Evolutionary conservation across 1,284 basidiomycete genomes (phyloP).

Genomic region (Cystobasidiaceae sp.): DNA sequence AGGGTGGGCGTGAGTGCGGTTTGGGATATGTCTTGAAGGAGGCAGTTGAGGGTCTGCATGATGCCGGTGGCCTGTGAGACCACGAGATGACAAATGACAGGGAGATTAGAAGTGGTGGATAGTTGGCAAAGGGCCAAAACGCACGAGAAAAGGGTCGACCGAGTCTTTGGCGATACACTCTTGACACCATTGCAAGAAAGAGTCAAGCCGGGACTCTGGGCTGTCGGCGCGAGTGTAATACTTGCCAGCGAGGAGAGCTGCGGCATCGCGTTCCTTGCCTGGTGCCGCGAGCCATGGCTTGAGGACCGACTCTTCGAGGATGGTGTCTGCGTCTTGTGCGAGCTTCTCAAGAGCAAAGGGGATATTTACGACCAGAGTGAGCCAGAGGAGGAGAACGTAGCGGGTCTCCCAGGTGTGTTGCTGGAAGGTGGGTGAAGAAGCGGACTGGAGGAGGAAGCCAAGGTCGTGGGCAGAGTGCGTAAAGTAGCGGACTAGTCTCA

Average conservation of each 20-base stretch:
- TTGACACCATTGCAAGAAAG: conserved; percentile 7
- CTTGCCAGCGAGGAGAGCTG: conserved; percentile 6
- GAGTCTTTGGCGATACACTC: background rate
- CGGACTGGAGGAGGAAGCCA: conserved; percentile 63
- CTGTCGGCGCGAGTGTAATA: conserved; percentile 10
- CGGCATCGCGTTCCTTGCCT: conserved; percentile 28
- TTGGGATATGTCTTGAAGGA: background rate
- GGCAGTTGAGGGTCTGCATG: conserved; percentile 12
- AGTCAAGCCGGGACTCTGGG: background rate
- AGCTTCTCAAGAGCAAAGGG: conserved; percentile 68
- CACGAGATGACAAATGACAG: background rate
- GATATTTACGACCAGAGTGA: conserved; percentile 89
- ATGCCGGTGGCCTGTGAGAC: background rate
- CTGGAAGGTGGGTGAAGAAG: conserved; percentile 52
- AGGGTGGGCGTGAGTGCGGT: background rate
- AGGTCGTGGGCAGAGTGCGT: conserved; percentile 83
- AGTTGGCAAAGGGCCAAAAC: background rate
- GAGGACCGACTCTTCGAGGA: background rate
- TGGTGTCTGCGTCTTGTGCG: background rate
- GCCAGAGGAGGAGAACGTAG: conserved; percentile 82
- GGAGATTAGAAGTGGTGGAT: background rate
- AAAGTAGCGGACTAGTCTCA: conserved; percentile 69
- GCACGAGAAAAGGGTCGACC: background rate
- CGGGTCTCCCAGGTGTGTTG: conserved; percentile 66
- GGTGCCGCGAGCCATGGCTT: conserved; percentile 8